Percentiles rank a stretch among this genome's conserved stretches.
These are phyloP conservation scores for Clarireedia paspali DNA, from an alignment of 2,329 filamentous ascomycete species.

Conservation along the genomic window DNA sequence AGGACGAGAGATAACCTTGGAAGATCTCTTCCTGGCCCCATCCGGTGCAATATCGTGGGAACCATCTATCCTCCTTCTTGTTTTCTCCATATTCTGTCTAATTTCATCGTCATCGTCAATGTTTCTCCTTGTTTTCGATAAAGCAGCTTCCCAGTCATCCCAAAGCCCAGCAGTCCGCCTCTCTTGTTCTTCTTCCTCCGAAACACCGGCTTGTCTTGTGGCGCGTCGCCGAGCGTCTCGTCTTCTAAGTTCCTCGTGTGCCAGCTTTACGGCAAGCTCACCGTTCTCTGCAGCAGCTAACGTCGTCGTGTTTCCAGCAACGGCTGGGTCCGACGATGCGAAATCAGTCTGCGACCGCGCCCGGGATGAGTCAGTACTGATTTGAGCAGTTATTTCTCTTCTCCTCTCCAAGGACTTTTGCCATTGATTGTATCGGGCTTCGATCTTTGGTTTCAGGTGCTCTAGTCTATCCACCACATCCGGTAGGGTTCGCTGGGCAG, in stretches of 20 bases:
- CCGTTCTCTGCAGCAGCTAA: conserved; percentile 64
- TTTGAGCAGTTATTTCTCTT: conserved; percentile 19
- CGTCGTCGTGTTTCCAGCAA: conserved; percentile 50
- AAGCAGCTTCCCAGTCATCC: conserved; percentile 43
- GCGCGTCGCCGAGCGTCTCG: conserved; percentile 54
- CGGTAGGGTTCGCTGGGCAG: conserved; percentile 54
- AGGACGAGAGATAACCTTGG: conserved; percentile 19
- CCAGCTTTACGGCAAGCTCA: conserved; percentile 69
- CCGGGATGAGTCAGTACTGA: conserved; percentile 9
- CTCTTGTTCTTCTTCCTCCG: conserved; percentile 48
- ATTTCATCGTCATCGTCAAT: conserved; percentile 37
- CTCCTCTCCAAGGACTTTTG: conserved; percentile 40
- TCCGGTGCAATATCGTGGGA: conserved; percentile 21
- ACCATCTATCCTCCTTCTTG: conserved; percentile 35
- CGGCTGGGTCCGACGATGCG: conserved; percentile 52
- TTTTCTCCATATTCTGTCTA: conserved; percentile 43
- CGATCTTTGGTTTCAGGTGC: conserved; percentile 69
- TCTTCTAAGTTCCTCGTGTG: conserved; percentile 62
- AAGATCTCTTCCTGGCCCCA: conserved; percentile 22
- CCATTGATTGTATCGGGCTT: conserved; percentile 63
- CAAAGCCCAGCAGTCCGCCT: conserved; percentile 46
- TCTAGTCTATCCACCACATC: conserved; percentile 55
- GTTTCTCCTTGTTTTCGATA: conserved; percentile 28
- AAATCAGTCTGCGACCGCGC: conserved; percentile 11
- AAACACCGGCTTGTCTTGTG: conserved; percentile 48